Evolutionary conservation across 768 basidiomycete species (phyloP).

Genomic region (Suillus tomentosus): DNA sequence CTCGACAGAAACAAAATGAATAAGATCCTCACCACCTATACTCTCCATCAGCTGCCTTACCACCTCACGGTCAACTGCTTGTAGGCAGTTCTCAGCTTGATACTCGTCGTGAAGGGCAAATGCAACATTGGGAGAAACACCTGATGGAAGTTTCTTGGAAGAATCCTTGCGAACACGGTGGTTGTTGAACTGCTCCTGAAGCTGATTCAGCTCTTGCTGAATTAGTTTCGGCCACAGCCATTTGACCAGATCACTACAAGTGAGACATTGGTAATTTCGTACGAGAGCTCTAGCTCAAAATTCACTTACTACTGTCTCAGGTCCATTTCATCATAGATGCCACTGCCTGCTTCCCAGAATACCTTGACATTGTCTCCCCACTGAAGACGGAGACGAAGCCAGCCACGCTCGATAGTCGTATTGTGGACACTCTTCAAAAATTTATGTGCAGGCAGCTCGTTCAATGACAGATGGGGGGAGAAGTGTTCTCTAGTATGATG

Average conservation of each 20-base stretch:
- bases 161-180: conserved; percentile 20
- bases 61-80: conserved; percentile 21
- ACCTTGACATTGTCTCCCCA: conserved; percentile 33
- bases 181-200: conserved; percentile 22
- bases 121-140: conserved; percentile 25
- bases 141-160: conserved; percentile 25
- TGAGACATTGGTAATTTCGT: background rate
- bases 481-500: conserved; percentile 23
- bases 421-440: conserved; percentile 33
- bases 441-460: conserved; percentile 29
- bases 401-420: conserved; percentile 33
- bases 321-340: conserved; percentile 25
- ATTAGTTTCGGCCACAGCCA: conserved; percentile 36
- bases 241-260: conserved; percentile 26
- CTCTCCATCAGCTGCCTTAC: conserved; percentile 25
- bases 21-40: conserved; percentile 25
- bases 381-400: conserved; percentile 29
- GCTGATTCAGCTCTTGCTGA: conserved; percentile 25
- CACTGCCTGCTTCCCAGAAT: conserved; percentile 22
- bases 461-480: conserved; percentile 16
- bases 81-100: conserved; percentile 22
- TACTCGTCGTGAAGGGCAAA: conserved; percentile 21
- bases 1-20: conserved; percentile 23
- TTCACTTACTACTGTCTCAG: conserved; percentile 18
- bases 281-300: background rate